Evolutionary conservation across 176 grass and related monocot species (phyloP).

Genomic region (Carex kokanica): DNA sequence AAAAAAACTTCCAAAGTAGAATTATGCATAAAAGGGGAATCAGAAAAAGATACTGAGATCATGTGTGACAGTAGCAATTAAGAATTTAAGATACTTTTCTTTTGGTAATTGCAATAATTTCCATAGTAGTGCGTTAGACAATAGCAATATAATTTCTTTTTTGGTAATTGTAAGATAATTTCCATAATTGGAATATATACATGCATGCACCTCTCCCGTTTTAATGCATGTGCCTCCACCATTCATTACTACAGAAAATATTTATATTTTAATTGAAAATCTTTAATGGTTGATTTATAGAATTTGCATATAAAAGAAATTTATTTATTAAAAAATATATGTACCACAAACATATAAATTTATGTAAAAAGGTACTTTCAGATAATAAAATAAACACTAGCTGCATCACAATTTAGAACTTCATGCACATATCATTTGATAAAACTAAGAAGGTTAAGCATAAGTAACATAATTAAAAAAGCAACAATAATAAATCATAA

Average conservation of each 20-base stretch:
- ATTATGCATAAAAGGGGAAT: background rate
- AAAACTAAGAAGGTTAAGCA: background rate
- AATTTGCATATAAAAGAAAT: background rate
- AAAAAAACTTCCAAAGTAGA: background rate
- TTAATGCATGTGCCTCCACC: no score
- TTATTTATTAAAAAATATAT: no score
- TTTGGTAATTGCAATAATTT: background rate
- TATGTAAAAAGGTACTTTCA: background rate
- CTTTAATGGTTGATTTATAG: background rate
- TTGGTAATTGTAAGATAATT: background rate
- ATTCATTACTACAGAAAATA: no score
- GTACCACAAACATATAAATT: background rate
- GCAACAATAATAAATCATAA: background rate
- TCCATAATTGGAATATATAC: background rate
- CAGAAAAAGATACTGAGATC: background rate
- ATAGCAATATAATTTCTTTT: background rate
- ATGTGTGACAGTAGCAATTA: background rate
- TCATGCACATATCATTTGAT: background rate
- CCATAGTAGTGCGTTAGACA: background rate
- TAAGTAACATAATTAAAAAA: background rate
- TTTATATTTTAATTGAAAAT: background rate
- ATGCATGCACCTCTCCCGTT: background rate
- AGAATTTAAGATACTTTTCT: background rate
- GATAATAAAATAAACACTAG: background rate
- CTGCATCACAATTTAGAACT: background rate